Evolutionary conservation across 768 basidiomycete genomes (phyloP).

Genomic region (Pleurotus tuoliensis): DNA sequence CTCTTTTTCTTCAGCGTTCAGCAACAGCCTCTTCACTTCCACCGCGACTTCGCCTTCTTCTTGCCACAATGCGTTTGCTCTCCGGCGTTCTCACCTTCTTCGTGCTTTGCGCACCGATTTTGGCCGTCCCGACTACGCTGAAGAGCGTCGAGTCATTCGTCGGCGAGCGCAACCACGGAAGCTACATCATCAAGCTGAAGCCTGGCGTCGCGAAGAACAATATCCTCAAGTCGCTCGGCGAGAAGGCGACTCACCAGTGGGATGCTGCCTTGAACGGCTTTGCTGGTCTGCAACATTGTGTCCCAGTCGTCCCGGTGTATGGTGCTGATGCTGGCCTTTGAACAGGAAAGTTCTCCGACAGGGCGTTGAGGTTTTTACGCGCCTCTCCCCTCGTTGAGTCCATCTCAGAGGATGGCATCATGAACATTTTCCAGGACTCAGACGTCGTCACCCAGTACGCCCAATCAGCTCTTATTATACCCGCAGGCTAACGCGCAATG

Average conservation of each 20-base stretch:
- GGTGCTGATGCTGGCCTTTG: not conserved
- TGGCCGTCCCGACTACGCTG: not conserved
- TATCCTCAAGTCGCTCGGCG: conserved; percentile 6
- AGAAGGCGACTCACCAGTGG: conserved; percentile 10
- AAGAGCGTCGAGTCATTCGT: conserved; percentile 5
- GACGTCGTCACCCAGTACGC: conserved; percentile 2
- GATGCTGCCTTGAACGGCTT: conserved; percentile 19
- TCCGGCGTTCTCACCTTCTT: not conserved
- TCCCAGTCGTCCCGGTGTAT: not conserved
- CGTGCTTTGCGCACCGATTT: not conserved
- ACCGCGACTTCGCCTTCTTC: not conserved
- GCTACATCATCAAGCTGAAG: conserved; percentile 20
- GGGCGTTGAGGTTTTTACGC: conserved; percentile 20
- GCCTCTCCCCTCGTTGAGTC: conserved; percentile 22
- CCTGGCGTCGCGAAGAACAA: conserved; percentile 9
- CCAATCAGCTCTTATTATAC: not conserved
- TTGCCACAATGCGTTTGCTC: not conserved
- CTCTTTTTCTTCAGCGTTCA: not conserved
- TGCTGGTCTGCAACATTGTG: conserved; percentile 12
- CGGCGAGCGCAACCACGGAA: conserved; percentile 1
- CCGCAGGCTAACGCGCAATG: not conserved
- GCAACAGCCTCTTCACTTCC: not conserved
- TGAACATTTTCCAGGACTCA: conserved; percentile 14
- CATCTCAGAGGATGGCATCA: conserved; percentile 27
- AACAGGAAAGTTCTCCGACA: conserved; percentile 17